Base-by-base conservation (phyloP, 768 basidiomycete species). In the Tylopilus rubrobrunneus region DNA sequence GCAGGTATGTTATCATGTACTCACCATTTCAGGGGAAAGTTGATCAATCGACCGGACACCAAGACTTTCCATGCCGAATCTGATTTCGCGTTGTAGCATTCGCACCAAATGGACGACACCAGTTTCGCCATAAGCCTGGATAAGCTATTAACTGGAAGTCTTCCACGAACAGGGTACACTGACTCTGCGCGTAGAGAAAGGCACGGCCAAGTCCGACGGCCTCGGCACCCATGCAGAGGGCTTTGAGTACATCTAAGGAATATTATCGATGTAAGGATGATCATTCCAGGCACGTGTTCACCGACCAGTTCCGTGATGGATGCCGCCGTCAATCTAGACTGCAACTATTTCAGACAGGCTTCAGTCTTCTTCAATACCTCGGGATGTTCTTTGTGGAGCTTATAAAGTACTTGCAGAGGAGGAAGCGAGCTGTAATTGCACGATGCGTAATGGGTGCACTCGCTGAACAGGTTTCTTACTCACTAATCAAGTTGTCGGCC, bases 181-280 rank as follows among this genome's bases (percentile, higher is more conserved):
- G 69, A 62, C 87, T 87, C 71, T 90, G 86, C 2, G 87, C 92
- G 63, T 89, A 96, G 11, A 97, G 76, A 76, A 94, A 90, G 14
- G 88, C 78, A 12, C 94, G 77, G 2, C 94, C 94, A 31, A 97
- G 72, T 5, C 94, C 93, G 17, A 94, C 90, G 8, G 87, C 90
- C 57, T 72, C 85, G 4, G 94, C 94, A 10, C 94, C 94, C 8
- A 97, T 76, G 65, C 92, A 95, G 10, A 96, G 72, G 0, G 93
- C 93, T 69, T 96, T 97, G 45, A 97, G 72, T 15, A 94, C 85
- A 71, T 95, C 93, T 79, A 53, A 21, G 34, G 53, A 21, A 29
- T 7, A 29, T 2, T 39, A 7, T 55, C n/a, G 48, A 45, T 45
- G 31, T 31, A 11, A 43, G 44, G 14, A 9, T 5, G 1, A 43